Evolutionary conservation across 1,284 basidiomycete species (phyloP).

Genomic region (Lignosus rhinocerotis): DNA sequence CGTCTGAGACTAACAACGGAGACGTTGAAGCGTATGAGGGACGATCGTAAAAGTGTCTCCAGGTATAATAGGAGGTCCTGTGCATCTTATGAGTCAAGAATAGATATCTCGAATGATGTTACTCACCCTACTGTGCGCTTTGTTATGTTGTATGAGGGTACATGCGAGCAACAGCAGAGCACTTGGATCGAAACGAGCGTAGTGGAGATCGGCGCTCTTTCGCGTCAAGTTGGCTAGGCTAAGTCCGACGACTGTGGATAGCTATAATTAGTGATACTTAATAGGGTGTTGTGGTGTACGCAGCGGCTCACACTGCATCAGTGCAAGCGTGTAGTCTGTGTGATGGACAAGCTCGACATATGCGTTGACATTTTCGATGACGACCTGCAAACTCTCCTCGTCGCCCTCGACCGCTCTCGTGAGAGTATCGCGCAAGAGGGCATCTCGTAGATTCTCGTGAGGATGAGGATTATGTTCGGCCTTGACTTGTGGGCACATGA

Average conservation of each 20-base stretch:
- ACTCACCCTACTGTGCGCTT: constrained; percentile 55
- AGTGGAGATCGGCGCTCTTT: constrained; percentile 52
- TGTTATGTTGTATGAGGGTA: constrained; percentile 59
- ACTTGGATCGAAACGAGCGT: constrained; percentile 51
- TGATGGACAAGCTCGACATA: constrained; percentile 57
- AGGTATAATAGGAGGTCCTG: constrained; percentile 60
- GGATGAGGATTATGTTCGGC: constrained; percentile 30
- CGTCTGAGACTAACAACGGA: constrained; percentile 45
- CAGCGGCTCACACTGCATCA: constrained; percentile 56
- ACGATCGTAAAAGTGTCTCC: constrained; percentile 58
- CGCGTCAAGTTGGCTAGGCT: constrained; percentile 53
- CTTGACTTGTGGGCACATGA: constrained; percentile 42
- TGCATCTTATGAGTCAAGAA: neutral
- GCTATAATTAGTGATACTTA: neutral
- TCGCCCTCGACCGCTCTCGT: constrained; percentile 50
- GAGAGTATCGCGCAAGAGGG: constrained; percentile 57
- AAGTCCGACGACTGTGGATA: constrained; percentile 51
- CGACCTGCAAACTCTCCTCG: constrained; percentile 44
- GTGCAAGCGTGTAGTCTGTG: constrained; percentile 47
- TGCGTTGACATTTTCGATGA: constrained; percentile 54
- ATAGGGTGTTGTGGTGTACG: neutral
- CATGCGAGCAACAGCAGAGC: constrained; percentile 53
- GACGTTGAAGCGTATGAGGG: constrained; percentile 52
- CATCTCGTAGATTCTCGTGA: constrained; percentile 46
- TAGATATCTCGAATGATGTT: neutral